Evolutionary conservation across 176 grass and related monocot genomes (phyloP).

Genomic region (Themeda triandra): DNA sequence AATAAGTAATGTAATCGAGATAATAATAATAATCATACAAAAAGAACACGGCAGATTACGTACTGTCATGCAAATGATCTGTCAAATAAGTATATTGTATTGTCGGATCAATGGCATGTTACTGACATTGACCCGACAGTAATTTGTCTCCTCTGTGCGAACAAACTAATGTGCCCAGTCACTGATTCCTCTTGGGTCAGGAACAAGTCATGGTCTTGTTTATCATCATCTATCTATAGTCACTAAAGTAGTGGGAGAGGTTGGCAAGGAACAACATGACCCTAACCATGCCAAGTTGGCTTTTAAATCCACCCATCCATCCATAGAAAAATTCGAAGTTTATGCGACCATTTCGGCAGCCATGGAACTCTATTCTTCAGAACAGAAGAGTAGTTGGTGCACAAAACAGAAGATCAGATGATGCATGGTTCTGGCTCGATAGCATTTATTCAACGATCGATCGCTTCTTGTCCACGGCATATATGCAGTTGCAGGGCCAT

Average conservation of each 20-base stretch:
- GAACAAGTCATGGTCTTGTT: neutral
- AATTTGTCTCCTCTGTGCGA: neutral
- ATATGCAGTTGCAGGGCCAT: neutral
- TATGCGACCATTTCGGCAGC: neutral
- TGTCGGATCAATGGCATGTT: too few species aligned
- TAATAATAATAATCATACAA: too few species aligned
- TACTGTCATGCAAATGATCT: too few species aligned
- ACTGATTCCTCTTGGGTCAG: neutral
- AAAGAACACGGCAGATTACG: too few species aligned
- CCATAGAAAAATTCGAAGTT: neutral
- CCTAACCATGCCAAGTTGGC: neutral
- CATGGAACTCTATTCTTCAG: neutral
- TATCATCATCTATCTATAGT: neutral
- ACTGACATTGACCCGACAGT: neutral
- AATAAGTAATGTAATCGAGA: too few species aligned
- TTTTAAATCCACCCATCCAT: neutral
- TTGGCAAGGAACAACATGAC: neutral
- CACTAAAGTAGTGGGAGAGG: slow-evolving; percentile 1
- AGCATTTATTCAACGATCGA: neutral
- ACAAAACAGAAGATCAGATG: neutral
- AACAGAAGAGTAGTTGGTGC: neutral
- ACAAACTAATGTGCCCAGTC: neutral
- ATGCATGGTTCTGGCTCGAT: neutral
- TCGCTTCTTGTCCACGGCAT: slow-evolving; percentile 24
- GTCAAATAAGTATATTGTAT: too few species aligned